These are phyloP conservation scores for Aspergillus phoenicis DNA, from an alignment of 2,329 filamentous ascomycete species.

Conservation along the genomic window DNA sequence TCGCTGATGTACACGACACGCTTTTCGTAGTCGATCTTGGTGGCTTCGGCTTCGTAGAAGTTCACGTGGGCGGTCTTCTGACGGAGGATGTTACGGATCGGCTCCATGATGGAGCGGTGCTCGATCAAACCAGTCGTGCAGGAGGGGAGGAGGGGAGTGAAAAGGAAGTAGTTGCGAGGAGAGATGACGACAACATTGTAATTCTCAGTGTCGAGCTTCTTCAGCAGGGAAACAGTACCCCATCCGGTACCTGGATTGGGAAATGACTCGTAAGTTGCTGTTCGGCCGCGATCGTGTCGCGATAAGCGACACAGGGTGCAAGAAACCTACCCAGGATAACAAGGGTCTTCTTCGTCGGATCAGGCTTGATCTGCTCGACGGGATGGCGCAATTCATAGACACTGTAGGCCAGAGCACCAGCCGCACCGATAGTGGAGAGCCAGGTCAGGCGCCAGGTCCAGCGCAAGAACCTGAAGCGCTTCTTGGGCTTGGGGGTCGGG, in stretches of 20 bases:
- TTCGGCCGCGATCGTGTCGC: background rate
- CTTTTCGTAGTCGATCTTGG: slow-evolving; percentile 89
- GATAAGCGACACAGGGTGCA: background rate
- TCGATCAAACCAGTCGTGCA: slow-evolving; percentile 97
- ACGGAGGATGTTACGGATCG: slow-evolving; percentile 90
- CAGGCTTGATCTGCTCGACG: slow-evolving; percentile 72
- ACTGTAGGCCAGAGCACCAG: slow-evolving; percentile 74
- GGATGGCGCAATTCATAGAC: slow-evolving; percentile 85
- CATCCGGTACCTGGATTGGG: slow-evolving; percentile 77
- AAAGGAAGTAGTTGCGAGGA: slow-evolving; percentile 98
- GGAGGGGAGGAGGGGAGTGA: slow-evolving; percentile 94
- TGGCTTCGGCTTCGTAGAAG: slow-evolving; percentile 97
- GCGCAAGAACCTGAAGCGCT: slow-evolving; percentile 69
- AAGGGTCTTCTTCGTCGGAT: slow-evolving; percentile 93
- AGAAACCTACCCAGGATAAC: slow-evolving; percentile 78
- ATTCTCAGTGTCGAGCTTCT: slow-evolving; percentile 98
- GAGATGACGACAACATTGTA: slow-evolving; percentile 99
- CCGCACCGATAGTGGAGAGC: slow-evolving; percentile 68
- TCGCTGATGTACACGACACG: slow-evolving; percentile 88
- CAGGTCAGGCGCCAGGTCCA: slow-evolving; percentile 85
- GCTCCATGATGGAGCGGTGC: slow-evolving; percentile 99
- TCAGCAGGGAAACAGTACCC: slow-evolving; percentile 93
- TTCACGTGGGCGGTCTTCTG: slow-evolving; percentile 92
- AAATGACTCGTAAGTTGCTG: background rate
- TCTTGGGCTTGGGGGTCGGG: slow-evolving; percentile 49